Percentiles rank a stretch among this genome's conserved stretches.
These are phyloP conservation scores for Coemansia sp. DNA, from an alignment of 192 early-diverging fungal genomes.

Conservation along the genomic window DNA sequence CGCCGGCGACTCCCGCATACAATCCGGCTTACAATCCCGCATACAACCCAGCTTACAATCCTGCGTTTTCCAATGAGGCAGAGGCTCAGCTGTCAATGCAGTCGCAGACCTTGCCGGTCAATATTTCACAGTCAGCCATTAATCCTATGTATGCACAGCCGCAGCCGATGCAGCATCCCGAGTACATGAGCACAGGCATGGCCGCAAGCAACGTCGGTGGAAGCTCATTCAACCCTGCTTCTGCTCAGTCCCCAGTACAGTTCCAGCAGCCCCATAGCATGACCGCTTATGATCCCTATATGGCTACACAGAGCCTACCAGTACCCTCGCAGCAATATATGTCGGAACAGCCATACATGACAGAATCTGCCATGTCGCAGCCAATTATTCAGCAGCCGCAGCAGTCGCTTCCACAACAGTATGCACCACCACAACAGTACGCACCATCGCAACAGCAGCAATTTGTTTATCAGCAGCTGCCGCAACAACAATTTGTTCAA, in stretches of 20 bases:
- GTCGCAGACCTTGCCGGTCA: slow-evolving; percentile 9
- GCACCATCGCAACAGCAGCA: not conserved
- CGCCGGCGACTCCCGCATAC: slow-evolving; percentile 10
- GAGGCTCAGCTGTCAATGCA: slow-evolving; percentile 10
- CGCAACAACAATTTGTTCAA: slow-evolving; percentile 9
- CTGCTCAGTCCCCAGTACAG: slow-evolving; percentile 9
- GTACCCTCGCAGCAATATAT: slow-evolving; percentile 7
- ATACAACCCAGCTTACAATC: slow-evolving; percentile 25
- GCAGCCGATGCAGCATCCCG: slow-evolving; percentile 5
- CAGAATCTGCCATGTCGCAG: slow-evolving; percentile 14
- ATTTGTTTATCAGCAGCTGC: slow-evolving; percentile 9
- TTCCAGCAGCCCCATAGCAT: not conserved
- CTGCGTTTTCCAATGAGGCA: slow-evolving; percentile 13
- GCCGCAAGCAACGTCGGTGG: slow-evolving; percentile 6
- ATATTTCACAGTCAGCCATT: slow-evolving; percentile 4
- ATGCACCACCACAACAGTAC: not conserved
- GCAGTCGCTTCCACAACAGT: slow-evolving; percentile 9
- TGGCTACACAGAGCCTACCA: slow-evolving; percentile 2
- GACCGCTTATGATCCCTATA: not conserved
- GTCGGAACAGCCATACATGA: slow-evolving; percentile 18
- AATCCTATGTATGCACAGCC: slow-evolving; percentile 7
- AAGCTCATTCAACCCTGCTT: slow-evolving; percentile 5
- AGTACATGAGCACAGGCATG: slow-evolving; percentile 4
- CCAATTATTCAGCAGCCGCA: slow-evolving; percentile 14
- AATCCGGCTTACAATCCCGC: slow-evolving; percentile 37